Evolutionary conservation across 2,329 filamentous ascomycete species (phyloP), one percentile per base, ranked within the genome.

Genomic region (Phaeosphaeriaceae sp.): DNA sequence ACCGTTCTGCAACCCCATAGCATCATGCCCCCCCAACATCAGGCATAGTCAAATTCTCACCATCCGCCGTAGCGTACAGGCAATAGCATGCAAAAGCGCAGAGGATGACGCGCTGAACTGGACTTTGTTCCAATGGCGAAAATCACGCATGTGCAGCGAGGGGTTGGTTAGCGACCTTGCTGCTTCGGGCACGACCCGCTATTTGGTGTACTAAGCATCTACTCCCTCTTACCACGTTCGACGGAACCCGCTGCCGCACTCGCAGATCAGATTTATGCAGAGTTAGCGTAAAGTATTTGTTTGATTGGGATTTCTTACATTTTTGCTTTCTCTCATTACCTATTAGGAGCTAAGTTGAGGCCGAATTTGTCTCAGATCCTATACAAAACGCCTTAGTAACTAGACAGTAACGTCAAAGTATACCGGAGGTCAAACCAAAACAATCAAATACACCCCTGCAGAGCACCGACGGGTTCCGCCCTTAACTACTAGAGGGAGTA

Each of bases 121-220:
- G 46, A 48, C 11, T 7, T 11, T 26, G 47, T 56, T 59, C 65
- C 62, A 68, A 68, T 68, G 41, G 65, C 64, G 56, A 63, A 67
- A 68, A 58, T 66, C 54, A 64, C 65, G 58, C 65, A 68, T 62
- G 61, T 56, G 60, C 60, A 60, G 49, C 47, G 18, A 33, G 48
- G 43, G 35, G 42, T 38, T 29, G 33, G 44, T 43, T 51, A 42
- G 48, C 52, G 39, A 47, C 42, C n/a, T 44, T 38, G 21, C 21
- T 36, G 18, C 32, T 42, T 46, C 13, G 16, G 42, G 33, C 23
- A 17, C n/a, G 21, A 13, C 42, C 15, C 42, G 34, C 28, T 16
- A 40, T 26, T 23, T n/a, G n/a, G 9, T 26, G 21, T n/a, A 20
- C 44, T 40, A 46, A 29, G 28, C 44, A 28, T 29, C 28, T n/a